phyloP scores from a whole-genome alignment of 2,329 filamentous ascomycete genomes.

The Leptographium wingfieldii region DNA sequence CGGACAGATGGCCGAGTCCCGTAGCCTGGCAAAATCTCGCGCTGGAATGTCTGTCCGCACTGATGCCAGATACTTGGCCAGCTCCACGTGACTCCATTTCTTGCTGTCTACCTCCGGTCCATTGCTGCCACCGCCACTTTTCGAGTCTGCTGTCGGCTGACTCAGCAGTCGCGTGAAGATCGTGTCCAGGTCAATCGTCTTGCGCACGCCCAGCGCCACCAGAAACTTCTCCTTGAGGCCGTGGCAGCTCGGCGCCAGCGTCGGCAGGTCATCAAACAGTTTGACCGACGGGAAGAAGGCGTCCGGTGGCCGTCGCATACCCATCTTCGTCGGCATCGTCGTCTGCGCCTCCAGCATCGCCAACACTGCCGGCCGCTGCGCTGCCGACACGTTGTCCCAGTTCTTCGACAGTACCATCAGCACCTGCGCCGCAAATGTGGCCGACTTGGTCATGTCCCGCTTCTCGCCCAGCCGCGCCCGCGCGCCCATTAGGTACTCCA shows the following conservation, averaged over 20 bases:
- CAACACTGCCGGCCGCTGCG: slow-evolving; percentile 52
- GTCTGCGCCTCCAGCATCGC: slow-evolving; percentile 53
- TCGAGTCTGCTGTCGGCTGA: slow-evolving; percentile 27
- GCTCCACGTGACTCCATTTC: slow-evolving; percentile 84
- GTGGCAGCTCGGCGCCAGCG: slow-evolving; percentile 55
- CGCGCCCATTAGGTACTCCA: slow-evolving; percentile 65
- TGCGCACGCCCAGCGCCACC: slow-evolving; percentile 71
- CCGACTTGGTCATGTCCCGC: slow-evolving; percentile 57
- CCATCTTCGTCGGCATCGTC: slow-evolving; percentile 79
- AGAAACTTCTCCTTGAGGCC: slow-evolving; percentile 87
- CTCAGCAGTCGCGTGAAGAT: slow-evolving; percentile 80
- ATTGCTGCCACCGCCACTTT: slow-evolving; percentile 15
- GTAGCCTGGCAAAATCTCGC: slow-evolving; percentile 68
- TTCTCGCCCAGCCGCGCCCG: slow-evolving; percentile 45
- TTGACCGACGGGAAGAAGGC: slow-evolving; percentile 91
- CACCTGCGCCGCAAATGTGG: slow-evolving; percentile 64
- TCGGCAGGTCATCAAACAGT: slow-evolving; percentile 85
- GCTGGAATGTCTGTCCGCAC: slow-evolving; percentile 79
- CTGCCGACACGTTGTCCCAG: slow-evolving; percentile 67
- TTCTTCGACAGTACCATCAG: slow-evolving; percentile 74
- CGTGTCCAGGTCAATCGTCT: slow-evolving; percentile 87
- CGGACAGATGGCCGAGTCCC: slow-evolving; percentile 67
- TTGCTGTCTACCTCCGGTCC: slow-evolving; percentile 16
- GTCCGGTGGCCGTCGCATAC: slow-evolving; percentile 75
- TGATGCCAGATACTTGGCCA: slow-evolving; percentile 88